phyloP scores from a whole-genome alignment of 129 eudicot species.

The Solidago caesia region DNA sequence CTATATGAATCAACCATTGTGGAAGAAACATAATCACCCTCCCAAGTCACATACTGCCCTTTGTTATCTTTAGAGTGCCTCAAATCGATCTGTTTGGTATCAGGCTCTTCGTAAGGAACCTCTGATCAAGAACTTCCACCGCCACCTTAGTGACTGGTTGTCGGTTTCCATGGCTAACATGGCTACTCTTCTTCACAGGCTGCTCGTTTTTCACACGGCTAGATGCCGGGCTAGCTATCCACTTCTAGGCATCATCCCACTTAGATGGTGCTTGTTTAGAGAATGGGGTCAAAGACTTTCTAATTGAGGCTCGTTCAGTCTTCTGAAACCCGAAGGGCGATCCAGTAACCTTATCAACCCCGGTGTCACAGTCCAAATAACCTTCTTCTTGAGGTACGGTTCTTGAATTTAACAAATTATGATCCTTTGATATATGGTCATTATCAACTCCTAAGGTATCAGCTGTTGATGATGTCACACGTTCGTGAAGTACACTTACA shows the following conservation, averaged over 20 bases:
- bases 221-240: constrained; percentile 85
- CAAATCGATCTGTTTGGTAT: constrained; percentile 52
- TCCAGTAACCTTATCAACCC: constrained; percentile 36
- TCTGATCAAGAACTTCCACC: constrained; percentile 55
- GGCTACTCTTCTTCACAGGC: constrained; percentile 44
- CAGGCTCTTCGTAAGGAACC: constrained; percentile 56
- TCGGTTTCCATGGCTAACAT: constrained; percentile 57
- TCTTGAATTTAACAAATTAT: constrained; percentile 33
- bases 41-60: constrained; percentile 45
- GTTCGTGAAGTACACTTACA: constrained; percentile 43
- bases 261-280: constrained; percentile 80
- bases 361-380: constrained; percentile 60
- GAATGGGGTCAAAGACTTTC: constrained; percentile 53
- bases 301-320: constrained; percentile 61
- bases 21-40: constrained; percentile 36
- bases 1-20: constrained; percentile 38
- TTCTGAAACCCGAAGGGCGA: constrained; percentile 81
- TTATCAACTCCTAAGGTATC: constrained; percentile 27
- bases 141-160: constrained; percentile 54
- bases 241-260: constrained; percentile 98
- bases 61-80: constrained; percentile 39
- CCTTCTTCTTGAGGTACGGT: constrained; percentile 42
- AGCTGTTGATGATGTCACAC: constrained; percentile 32
- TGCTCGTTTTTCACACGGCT: constrained; percentile 53
- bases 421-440: constrained; percentile 29